These are phyloP conservation scores for Phytophthora crassamura DNA, from an alignment of 352 stramenopile species.

Conservation along the genomic window DNA sequence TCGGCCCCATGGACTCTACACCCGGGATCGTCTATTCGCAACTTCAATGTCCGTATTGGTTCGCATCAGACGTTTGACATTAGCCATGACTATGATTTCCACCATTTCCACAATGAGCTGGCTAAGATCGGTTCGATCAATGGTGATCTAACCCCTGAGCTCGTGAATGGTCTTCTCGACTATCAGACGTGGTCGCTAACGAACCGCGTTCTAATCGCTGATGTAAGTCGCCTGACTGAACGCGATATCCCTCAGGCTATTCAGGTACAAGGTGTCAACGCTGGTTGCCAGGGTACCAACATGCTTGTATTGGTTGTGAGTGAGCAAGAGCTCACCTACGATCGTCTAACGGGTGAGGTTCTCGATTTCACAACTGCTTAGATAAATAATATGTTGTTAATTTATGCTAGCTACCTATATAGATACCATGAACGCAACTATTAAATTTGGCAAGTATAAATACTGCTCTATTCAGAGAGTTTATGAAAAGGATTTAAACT, in stretches of 20 bases:
- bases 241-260: slow-evolving; percentile 28
- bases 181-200: slow-evolving; percentile 23
- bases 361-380: background rate
- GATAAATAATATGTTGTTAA: too few relatives aligned
- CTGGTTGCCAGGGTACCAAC: slow-evolving; percentile 23
- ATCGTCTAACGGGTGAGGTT: slow-evolving; percentile 25
- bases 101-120: slow-evolving; percentile 24
- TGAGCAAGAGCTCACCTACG: slow-evolving; percentile 9
- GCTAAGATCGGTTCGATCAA: slow-evolving; percentile 31
- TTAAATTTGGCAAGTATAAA: too few relatives aligned
- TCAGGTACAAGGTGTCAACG: slow-evolving; percentile 25
- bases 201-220: slow-evolving; percentile 28
- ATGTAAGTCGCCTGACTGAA: slow-evolving; percentile 16
- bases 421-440: too few relatives aligned
- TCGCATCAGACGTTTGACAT: slow-evolving; percentile 27
- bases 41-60: slow-evolving; percentile 22
- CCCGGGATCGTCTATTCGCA: slow-evolving; percentile 4
- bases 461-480: too few relatives aligned
- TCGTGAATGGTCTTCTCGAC: slow-evolving; percentile 35
- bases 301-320: slow-evolving; percentile 24
- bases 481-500: too few relatives aligned
- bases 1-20: slow-evolving; percentile 3
- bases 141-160: slow-evolving; percentile 24
- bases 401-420: too few relatives aligned
- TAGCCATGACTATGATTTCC: slow-evolving; percentile 29